These are phyloP conservation scores for Fraxinus dipetala DNA, from an alignment of 305 asterid genomes.

Conservation along the genomic window DNA sequence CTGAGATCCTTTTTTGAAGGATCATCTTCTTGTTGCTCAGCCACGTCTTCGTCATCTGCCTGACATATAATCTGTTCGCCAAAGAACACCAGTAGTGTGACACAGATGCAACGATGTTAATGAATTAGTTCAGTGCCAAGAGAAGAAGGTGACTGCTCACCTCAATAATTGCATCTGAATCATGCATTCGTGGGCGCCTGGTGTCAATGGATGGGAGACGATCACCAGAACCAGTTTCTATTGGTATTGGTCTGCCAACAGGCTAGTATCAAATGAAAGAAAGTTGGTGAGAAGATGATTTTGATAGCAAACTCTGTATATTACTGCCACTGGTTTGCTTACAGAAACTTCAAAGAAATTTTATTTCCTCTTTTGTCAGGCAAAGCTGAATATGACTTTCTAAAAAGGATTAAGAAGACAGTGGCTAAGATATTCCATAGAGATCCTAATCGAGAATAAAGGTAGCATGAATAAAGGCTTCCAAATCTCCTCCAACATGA, in stretches of 20 bases:
- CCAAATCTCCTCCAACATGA: not conserved
- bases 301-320: not conserved
- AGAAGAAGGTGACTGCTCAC: constrained; percentile 34
- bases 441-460: constrained; percentile 6
- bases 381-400: not conserved
- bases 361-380: not conserved
- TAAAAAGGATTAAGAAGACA: not conserved
- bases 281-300: constrained; percentile 25
- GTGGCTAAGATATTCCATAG: not conserved
- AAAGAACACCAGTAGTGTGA: constrained; percentile 18
- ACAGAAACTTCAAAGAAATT: not conserved
- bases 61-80: constrained; percentile 71
- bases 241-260: constrained; percentile 88
- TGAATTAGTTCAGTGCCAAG: constrained; percentile 11
- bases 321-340: not conserved
- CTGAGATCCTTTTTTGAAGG: constrained; percentile 35
- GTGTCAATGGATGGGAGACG: constrained; percentile 88
- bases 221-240: constrained; percentile 79
- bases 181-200: constrained; percentile 81
- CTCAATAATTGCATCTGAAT: constrained; percentile 79
- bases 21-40: constrained; percentile 51
- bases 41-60: constrained; percentile 50
- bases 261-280: constrained; percentile 50
- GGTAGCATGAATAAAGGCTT: not conserved
- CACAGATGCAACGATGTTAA: constrained; percentile 7